Percentiles rank a stretch among this genome's conserved stretches.
These are phyloP conservation scores for Mimosa pudica DNA, from an alignment of 306 rosid species.

Conservation along the genomic window DNA sequence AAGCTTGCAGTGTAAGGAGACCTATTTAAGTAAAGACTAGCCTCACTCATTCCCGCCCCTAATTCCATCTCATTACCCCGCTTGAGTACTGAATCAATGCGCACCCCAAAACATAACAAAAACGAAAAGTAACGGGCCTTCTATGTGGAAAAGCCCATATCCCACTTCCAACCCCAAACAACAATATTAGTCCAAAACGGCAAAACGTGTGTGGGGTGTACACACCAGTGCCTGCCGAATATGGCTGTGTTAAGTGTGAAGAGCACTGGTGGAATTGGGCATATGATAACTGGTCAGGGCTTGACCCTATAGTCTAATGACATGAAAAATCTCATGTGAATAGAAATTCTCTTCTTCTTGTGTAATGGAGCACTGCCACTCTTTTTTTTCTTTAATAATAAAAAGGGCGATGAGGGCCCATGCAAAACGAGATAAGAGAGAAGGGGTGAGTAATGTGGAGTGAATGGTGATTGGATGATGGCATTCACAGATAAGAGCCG, in stretches of 20 bases:
- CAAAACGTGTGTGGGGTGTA: background rate
- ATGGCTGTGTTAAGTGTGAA: background rate
- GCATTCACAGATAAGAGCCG: constrained; percentile 46
- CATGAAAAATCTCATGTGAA: too few relatives aligned
- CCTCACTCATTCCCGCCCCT: too few relatives aligned
- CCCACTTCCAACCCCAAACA: background rate
- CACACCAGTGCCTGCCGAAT: background rate
- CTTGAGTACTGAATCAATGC: background rate
- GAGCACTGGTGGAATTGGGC: background rate
- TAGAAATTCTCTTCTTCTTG: too few relatives aligned
- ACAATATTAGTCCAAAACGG: background rate
- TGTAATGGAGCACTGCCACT: too few relatives aligned
- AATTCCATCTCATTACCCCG: background rate
- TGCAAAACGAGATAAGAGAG: constrained; percentile 34
- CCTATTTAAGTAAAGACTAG: too few relatives aligned
- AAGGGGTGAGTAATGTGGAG: constrained; percentile 49
- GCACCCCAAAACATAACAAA: too few relatives aligned
- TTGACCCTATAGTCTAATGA: too few relatives aligned
- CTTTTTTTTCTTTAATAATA: background rate
- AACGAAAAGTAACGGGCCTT: background rate
- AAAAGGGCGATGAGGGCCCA: constrained; percentile 14
- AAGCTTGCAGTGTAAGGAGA: too few relatives aligned
- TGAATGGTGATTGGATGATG: constrained; percentile 43
- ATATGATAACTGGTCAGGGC: background rate
- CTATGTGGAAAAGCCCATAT: background rate